Evolutionary conservation across 352 stramenopile species (phyloP).

Genomic region (Pythium pyrilobum): DNA sequence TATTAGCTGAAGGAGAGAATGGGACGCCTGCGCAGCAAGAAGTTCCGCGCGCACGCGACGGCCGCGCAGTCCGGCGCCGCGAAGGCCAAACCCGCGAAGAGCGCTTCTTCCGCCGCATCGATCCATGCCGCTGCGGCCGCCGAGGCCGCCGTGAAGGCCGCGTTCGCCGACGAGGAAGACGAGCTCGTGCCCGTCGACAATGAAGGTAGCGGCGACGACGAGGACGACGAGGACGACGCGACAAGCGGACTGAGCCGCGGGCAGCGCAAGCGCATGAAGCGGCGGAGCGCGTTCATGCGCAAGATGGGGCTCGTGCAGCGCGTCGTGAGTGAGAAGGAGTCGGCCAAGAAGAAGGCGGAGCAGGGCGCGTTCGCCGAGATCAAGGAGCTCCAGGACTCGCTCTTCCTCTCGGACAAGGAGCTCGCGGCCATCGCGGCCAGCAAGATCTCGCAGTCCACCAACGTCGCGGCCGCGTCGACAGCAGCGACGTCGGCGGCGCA

Average conservation of each 20-base stretch:
- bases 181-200: constrained; percentile 24
- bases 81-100: constrained; percentile 18
- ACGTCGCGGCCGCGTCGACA: constrained; percentile 15
- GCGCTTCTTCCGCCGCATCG: neutral
- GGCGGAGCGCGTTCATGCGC: constrained; percentile 71
- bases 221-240: constrained; percentile 21
- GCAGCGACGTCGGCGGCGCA: neutral
- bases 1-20: constrained; percentile 20
- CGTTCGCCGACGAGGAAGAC: constrained; percentile 44
- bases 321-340: constrained; percentile 49
- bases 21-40: constrained; percentile 53
- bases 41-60: constrained; percentile 44
- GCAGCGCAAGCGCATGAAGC: constrained; percentile 82
- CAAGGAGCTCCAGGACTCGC: constrained; percentile 59
- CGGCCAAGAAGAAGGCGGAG: constrained; percentile 36
- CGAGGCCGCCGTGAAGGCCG: constrained; percentile 54
- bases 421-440: constrained; percentile 14
- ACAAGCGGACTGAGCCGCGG: constrained; percentile 53
- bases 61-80: constrained; percentile 38
- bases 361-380: constrained; percentile 67
- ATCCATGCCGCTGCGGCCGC: constrained; percentile 21
- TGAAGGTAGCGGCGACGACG: constrained; percentile 25
- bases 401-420: constrained; percentile 55
- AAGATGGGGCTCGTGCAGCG: constrained; percentile 84
- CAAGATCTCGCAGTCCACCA: constrained; percentile 25